Conservation (phyloP, 441 rosid species). For the Aquilaria agallochum region DNA sequence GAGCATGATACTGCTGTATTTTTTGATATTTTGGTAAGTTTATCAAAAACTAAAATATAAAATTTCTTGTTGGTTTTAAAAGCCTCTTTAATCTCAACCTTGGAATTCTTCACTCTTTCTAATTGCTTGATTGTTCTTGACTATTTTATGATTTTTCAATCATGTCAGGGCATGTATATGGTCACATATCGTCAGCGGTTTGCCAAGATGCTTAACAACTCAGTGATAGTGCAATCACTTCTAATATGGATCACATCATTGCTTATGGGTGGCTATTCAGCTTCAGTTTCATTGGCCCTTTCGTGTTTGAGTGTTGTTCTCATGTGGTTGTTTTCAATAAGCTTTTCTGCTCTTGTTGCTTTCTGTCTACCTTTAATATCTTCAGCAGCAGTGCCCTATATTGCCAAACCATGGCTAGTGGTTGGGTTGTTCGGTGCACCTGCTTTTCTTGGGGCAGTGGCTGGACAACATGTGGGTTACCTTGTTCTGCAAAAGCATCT, state of each 20-base stretch:
- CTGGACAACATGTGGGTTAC: slow-evolving; percentile 89
- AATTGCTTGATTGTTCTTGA: neutral
- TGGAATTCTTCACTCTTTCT: neutral
- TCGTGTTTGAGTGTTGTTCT: slow-evolving; percentile 69
- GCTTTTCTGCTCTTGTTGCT: slow-evolving; percentile 68
- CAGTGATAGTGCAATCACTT: slow-evolving; percentile 82
- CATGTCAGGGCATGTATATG: slow-evolving; percentile 80
- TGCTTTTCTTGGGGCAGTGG: slow-evolving; percentile 81
- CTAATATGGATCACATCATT: slow-evolving; percentile 80
- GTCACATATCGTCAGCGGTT: slow-evolving; percentile 61
- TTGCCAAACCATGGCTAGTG: slow-evolving; percentile 76
- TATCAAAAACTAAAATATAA: slow-evolving; percentile 12
- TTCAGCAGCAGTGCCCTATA: slow-evolving; percentile 75
- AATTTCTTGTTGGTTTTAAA: slow-evolving; percentile 10
- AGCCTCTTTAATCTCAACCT: slow-evolving; percentile 2
- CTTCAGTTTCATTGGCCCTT: slow-evolving; percentile 56
- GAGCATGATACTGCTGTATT: slow-evolving; percentile 43
- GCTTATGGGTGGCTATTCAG: slow-evolving; percentile 88
- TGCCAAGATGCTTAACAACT: slow-evolving; percentile 76
- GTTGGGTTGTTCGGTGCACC: slow-evolving; percentile 90
- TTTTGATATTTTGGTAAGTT: slow-evolving; percentile 82
- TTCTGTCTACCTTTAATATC: slow-evolving; percentile 67
- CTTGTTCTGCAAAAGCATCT: slow-evolving; percentile 48
- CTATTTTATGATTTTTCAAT: neutral
- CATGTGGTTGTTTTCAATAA: slow-evolving; percentile 66